These are phyloP conservation scores for Cercospora sp. DNA, from an alignment of 2,329 filamentous ascomycete species.

Conservation along the genomic window DNA sequence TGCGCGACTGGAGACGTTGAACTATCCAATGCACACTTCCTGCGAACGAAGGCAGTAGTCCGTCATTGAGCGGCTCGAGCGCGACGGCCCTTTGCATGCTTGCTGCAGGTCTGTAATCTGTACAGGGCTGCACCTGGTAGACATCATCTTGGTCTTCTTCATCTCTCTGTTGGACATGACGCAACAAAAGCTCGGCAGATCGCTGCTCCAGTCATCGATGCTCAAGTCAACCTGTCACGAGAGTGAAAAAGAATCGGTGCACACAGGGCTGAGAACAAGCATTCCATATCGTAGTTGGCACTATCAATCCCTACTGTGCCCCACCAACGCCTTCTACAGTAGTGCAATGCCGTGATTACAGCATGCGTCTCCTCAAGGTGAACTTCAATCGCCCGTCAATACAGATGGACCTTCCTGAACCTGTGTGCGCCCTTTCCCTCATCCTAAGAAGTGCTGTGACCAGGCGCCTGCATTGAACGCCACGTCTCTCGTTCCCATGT, in stretches of 20 bases:
- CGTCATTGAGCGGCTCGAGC: neutral
- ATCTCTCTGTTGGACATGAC: neutral
- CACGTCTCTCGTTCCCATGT: neutral
- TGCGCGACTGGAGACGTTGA: neutral
- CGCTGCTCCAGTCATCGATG: neutral
- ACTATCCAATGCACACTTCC: neutral
- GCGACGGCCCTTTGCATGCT: slow-evolving; percentile 5
- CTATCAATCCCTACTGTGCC: neutral
- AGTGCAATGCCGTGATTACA: neutral
- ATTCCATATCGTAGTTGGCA: neutral
- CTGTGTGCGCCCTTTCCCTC: neutral
- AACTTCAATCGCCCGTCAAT: neutral
- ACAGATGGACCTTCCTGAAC: neutral
- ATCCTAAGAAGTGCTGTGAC: neutral
- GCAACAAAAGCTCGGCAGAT: neutral
- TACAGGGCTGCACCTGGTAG: slow-evolving; percentile 2
- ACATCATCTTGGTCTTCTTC: neutral
- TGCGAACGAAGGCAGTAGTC: neutral
- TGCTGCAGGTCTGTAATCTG: neutral
- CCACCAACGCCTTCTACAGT: neutral
- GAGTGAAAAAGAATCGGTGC: neutral
- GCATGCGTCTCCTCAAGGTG: neutral
- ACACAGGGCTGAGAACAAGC: neutral
- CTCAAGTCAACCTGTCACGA: neutral
- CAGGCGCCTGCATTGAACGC: neutral